phyloP scores from a whole-genome alignment of 495 filamentous ascomycete species.

The Durotheca rogersii region DNA sequence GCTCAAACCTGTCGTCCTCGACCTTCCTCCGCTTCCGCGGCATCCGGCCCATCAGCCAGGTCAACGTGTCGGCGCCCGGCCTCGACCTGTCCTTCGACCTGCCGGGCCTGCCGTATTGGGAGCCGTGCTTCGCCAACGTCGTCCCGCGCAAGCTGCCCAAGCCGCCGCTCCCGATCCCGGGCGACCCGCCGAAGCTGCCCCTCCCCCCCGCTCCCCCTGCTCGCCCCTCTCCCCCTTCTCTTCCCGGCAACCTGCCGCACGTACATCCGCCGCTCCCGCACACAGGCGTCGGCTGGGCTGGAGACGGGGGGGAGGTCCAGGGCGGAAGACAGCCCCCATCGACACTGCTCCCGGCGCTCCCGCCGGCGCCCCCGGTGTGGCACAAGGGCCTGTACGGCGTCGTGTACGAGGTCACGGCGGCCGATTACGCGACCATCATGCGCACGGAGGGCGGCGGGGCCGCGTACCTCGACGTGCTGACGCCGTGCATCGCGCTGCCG shows the following conservation, averaged over 20 bases:
- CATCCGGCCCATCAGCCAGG: constrained; percentile 73
- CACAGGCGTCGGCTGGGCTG: no score
- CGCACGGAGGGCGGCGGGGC: constrained; percentile 85
- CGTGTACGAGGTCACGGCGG: constrained; percentile 85
- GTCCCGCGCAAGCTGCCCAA: constrained; percentile 52
- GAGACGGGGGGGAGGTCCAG: no score
- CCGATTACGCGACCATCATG: constrained; percentile 83
- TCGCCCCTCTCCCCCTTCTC: constrained; percentile 29
- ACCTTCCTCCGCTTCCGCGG: constrained; percentile 75
- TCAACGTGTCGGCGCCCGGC: constrained; percentile 77
- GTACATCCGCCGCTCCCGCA: no score
- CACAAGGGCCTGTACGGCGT: constrained; percentile 82
- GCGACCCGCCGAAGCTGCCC: constrained; percentile 31
- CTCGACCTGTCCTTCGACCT: constrained; percentile 82
- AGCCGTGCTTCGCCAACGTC: constrained; percentile 92
- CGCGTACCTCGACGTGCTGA: constrained; percentile 77
- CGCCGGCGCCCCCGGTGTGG: constrained; percentile 58
- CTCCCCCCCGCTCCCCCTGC: constrained; percentile 31
- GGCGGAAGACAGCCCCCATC: constrained; percentile 17
- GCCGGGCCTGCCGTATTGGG: constrained; percentile 78
- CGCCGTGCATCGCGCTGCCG: constrained; percentile 71
- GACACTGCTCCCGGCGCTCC: constrained; percentile 15
- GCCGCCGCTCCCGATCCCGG: constrained; percentile 26
- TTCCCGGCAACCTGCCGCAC: constrained; percentile 31
- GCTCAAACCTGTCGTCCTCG: constrained; percentile 77